Evolutionary conservation across 73 alveolate genomes (phyloP).

Genomic region (Uronychia binucleata): DNA sequence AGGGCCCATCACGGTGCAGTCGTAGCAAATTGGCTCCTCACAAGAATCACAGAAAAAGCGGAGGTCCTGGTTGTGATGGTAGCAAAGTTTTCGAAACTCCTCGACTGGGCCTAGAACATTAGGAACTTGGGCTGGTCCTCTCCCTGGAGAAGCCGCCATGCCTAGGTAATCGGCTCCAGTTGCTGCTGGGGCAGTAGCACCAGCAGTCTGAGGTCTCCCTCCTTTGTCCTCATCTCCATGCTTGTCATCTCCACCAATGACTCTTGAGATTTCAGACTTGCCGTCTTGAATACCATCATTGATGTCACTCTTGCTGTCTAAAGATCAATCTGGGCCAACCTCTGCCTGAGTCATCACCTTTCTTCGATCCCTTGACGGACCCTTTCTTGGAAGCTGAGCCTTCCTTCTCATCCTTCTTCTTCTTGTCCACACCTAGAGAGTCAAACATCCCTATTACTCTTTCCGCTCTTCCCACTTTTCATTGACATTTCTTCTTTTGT

Average conservation of each 20-base stretch:
- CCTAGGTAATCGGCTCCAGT: neutral
- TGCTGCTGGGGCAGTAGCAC: neutral
- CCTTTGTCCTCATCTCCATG: neutral
- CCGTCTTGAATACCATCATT: neutral
- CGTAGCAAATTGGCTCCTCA: constrained; percentile 96
- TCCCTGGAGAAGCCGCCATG: neutral
- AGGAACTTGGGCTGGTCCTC: constrained; percentile 5
- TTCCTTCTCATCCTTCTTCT: neutral
- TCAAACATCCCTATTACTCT: neutral
- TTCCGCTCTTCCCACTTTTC: neutral
- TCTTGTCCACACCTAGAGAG: neutral
- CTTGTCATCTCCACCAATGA: neutral
- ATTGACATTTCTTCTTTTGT: neutral
- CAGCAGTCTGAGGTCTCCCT: neutral
- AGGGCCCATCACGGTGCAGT: constrained; percentile 97
- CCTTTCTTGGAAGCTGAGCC: neutral
- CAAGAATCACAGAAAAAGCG: constrained; percentile 94
- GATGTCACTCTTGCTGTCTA: neutral
- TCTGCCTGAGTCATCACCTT: neutral
- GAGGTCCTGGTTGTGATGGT: constrained; percentile 65
- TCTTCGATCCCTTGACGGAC: neutral
- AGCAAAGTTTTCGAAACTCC: constrained; percentile 52
- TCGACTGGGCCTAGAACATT: neutral
- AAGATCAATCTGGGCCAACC: neutral
- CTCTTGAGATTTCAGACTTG: neutral